Evolutionary conservation across 2,329 filamentous ascomycete species (phyloP).

Genomic region (Bisporella sp.): DNA sequence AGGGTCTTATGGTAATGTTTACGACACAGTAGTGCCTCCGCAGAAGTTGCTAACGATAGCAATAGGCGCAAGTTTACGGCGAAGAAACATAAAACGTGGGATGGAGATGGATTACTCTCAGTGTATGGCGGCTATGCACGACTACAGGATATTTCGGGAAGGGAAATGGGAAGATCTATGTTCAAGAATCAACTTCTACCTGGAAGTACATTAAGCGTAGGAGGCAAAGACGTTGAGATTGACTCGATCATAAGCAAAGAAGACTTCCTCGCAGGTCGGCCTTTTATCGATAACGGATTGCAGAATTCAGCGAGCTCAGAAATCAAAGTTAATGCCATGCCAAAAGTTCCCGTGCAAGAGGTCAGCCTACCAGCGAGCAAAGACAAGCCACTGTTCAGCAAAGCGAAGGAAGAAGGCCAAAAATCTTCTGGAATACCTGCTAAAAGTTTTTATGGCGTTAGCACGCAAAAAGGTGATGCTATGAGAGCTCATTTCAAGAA

Average conservation of each 20-base stretch:
- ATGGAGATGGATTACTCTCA: slow-evolving; percentile 61
- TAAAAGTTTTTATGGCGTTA: slow-evolving; percentile 31
- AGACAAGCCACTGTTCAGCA: slow-evolving; percentile 15
- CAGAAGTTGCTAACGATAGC: too few relatives aligned
- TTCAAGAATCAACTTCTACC: slow-evolving; percentile 49
- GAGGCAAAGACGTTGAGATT: slow-evolving; percentile 63
- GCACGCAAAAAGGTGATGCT: slow-evolving; percentile 30
- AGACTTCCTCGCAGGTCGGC: slow-evolving; percentile 47
- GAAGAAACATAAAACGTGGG: slow-evolving; percentile 74
- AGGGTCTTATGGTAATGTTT: slow-evolving; percentile 24
- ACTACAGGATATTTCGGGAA: slow-evolving; percentile 56
- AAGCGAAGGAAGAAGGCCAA: slow-evolving; percentile 16
- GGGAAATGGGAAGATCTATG: slow-evolving; percentile 51
- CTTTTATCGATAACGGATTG: slow-evolving; percentile 30
- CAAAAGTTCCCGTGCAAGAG: slow-evolving; percentile 8
- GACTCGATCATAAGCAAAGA: slow-evolving; percentile 52
- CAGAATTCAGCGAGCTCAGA: slow-evolving; percentile 9
- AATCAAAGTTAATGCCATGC: slow-evolving; percentile 4
- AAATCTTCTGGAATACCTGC: slow-evolving; percentile 26
- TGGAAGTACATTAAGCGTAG: slow-evolving; percentile 54
- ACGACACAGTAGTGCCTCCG: too few relatives aligned
- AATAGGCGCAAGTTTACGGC: slow-evolving; percentile 58
- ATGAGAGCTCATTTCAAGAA: slow-evolving; percentile 50
- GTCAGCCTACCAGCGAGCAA: neutral
- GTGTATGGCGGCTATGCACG: slow-evolving; percentile 49